Evolutionary conservation across 176 grass and related monocot genomes (phyloP).

Genomic region (Rhynchospora tenuis): DNA sequence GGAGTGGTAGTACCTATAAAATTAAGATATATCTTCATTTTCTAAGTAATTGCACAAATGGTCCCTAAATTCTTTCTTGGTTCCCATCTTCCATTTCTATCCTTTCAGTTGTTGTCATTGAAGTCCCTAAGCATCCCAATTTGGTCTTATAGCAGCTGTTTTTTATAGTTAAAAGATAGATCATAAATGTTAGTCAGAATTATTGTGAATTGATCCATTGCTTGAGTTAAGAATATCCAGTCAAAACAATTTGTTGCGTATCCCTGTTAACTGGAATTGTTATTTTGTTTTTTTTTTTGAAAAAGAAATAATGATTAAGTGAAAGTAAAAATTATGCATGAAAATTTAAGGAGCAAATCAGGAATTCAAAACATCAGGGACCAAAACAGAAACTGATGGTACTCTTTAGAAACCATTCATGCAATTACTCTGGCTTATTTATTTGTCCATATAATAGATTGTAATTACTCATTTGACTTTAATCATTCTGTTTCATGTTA

Average conservation of each 20-base stretch:
- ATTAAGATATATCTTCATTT: not conserved
- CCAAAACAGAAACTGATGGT: not conserved
- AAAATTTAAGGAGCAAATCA: not conserved
- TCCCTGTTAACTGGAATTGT: not conserved
- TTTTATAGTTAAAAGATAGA: not conserved
- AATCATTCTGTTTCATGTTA: not conserved
- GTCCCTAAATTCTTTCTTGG: not conserved
- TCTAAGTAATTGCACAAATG: not conserved
- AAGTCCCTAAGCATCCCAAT: not conserved
- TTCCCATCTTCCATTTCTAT: not conserved
- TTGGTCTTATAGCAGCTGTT: not conserved
- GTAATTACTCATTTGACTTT: not conserved
- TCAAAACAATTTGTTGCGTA: not conserved
- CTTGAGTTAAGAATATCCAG: not conserved
- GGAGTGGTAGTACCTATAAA: conserved; percentile 39
- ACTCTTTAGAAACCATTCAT: not conserved
- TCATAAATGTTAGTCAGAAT: not conserved
- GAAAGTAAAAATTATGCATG: not conserved
- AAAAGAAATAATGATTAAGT: not conserved
- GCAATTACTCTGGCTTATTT: not conserved
- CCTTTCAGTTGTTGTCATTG: not conserved
- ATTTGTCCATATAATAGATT: not conserved
- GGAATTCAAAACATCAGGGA: not conserved
- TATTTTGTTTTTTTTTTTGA: too few species aligned
- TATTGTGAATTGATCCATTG: not conserved